Conservation (phyloP, 2,329 filamentous ascomycete species). For the Colletotrichum spaethianum region DNA sequence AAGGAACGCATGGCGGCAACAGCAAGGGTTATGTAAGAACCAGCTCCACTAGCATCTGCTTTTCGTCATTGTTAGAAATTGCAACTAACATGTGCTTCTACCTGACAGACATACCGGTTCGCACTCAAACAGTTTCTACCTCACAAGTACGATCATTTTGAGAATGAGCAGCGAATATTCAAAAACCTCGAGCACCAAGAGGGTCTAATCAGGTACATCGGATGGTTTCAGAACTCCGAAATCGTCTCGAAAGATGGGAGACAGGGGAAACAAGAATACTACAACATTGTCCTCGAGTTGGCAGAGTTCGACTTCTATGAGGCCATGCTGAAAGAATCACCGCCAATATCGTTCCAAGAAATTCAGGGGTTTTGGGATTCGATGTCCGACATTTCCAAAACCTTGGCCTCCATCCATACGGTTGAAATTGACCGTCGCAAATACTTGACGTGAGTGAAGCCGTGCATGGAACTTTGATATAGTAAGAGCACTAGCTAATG, state of each 20-base stretch:
- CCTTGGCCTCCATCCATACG: conserved; percentile 1
- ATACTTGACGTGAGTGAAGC: not conserved
- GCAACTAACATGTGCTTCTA: too few relatives aligned
- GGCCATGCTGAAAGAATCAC: not conserved
- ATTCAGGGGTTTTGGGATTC: conserved; percentile 8
- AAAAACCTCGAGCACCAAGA: not conserved
- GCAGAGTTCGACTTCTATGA: conserved; percentile 25
- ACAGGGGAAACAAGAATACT: too few relatives aligned
- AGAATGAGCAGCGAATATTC: conserved; percentile 7
- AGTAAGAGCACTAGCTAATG: too few relatives aligned
- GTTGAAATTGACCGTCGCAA: not conserved
- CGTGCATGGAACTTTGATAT: too few relatives aligned
- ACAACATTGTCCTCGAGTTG: conserved; percentile 20
- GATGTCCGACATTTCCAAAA: not conserved
- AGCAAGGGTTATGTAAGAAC: not conserved
- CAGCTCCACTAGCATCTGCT: too few relatives aligned
- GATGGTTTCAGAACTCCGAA: too few relatives aligned
- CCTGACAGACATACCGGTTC: conserved; percentile 14
- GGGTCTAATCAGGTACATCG: conserved; percentile 21
- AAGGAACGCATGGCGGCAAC: not conserved
- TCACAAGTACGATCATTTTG: not conserved
- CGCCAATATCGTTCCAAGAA: conserved; percentile 9
- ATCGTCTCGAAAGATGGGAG: too few relatives aligned
- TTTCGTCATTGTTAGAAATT: too few relatives aligned
- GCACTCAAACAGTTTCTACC: conserved; percentile 24